Evolutionary conservation across 345 rosid genomes (phyloP), one percentile per base, ranked within the genome.

Genomic region (Excoecaria agallocha): DNA sequence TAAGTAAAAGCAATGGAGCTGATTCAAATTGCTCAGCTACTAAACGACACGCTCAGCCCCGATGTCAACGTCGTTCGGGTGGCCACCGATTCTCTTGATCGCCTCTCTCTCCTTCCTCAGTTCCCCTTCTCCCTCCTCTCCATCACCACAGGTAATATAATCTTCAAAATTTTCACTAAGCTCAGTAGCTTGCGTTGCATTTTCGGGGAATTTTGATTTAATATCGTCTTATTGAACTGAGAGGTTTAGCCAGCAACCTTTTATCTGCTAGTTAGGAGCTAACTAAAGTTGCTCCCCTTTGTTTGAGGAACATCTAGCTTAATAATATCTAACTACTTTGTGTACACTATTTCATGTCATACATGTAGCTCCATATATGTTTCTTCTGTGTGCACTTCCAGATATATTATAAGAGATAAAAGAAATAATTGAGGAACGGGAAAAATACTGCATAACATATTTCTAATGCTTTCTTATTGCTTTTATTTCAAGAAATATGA

Each of bases 121-220:
- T 88, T 91, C 79, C 91, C 96, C 50, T 85, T 77, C 73, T 80
- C 82, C 70, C 94, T 93, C 81, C 98, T 93, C 82, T 84, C 90
- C 73, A 82, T 93, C 66, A 81, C 89, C 74, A 39, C 82, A 45
- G 88, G 97, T 90, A 84, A 76, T 60, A n/a, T 39, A 16, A 24
- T 2, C 45, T 24, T n/a, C 16, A 19, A 30, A 30, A 1, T n/a
- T 38, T 39, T 20, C 17, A 69, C 45, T 46, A 22, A 15, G 46
- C 12, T 62, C 38, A 37, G 67, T 13, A 63, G 49, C 20, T 61
- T 39, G 3, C 10, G 37, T 2, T 68, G 25, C 49, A 15, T 20
- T 22, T 35, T 39, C 13, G 41, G 68, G 39, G 8, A 39, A 39
- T 9, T 63, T 39, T 58, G 20, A 62, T 62, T 10, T 62, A 16